Evolutionary conservation across 2,329 filamentous ascomycete genomes (phyloP).

Genomic region (Phialophora verrucosa): DNA sequence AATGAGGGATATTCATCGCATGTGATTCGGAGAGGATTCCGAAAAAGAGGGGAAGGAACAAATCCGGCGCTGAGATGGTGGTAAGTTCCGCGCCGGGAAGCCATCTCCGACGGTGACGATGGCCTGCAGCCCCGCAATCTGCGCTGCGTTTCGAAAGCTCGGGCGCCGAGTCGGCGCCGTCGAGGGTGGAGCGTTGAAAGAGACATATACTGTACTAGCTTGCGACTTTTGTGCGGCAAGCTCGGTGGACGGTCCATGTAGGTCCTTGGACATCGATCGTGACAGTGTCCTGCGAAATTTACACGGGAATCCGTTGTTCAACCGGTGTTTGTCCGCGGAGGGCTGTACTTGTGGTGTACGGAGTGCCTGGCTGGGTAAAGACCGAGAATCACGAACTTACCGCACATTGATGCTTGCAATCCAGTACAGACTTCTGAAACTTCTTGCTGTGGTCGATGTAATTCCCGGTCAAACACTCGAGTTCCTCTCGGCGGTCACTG

Average conservation of each 20-base stretch:
- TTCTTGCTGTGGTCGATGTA: not conserved
- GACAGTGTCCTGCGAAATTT: not conserved
- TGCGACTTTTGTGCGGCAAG: not conserved
- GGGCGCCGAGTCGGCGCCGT: not conserved
- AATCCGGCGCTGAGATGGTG: not conserved
- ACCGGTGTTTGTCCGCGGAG: not conserved
- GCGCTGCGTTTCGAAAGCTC: not conserved
- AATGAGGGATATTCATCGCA: not conserved
- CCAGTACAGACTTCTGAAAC: not conserved
- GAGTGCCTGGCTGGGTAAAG: not conserved
- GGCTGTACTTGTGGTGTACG: too few species aligned
- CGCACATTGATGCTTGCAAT: not conserved
- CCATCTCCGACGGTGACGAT: not conserved
- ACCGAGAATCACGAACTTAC: not conserved
- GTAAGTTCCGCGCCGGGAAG: slow-evolving; percentile 1
- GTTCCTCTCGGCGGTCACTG: not conserved
- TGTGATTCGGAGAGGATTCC: slow-evolving; percentile 1
- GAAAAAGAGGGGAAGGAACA: not conserved
- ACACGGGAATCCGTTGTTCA: not conserved
- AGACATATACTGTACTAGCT: not conserved
- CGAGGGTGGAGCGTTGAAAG: not conserved
- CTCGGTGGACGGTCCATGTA: not conserved
- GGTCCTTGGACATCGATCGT: not conserved
- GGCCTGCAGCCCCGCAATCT: not conserved
- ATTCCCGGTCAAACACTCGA: not conserved